Percentiles rank a stretch among this genome's conserved stretches.
Conservation (phyloP, 805 yeast genomes). For the Candida boidinii region DNA sequence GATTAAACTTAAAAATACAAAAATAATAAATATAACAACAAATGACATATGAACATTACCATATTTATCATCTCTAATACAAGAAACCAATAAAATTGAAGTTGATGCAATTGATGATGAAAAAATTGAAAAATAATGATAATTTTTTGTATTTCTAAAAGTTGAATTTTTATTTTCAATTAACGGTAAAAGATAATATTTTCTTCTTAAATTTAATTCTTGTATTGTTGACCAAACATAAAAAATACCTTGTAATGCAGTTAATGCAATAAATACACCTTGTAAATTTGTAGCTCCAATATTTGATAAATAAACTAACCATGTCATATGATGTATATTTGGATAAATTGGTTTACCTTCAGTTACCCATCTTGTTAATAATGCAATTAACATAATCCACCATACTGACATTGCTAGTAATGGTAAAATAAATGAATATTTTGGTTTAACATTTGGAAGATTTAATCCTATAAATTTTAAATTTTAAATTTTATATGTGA, state of each 20-base stretch:
- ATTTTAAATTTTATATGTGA: neutral
- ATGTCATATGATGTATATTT: slow-evolving; percentile 40
- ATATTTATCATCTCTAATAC: slow-evolving; percentile 56
- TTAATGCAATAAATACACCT: slow-evolving; percentile 74
- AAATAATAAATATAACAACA: slow-evolving; percentile 66
- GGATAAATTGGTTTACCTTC: slow-evolving; percentile 71
- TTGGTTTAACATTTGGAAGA: slow-evolving; percentile 19
- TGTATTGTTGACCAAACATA: slow-evolving; percentile 54
- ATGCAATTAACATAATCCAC: slow-evolving; percentile 87
- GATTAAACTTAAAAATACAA: slow-evolving; percentile 45
- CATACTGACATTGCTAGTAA: slow-evolving; percentile 59
- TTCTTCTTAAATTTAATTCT: slow-evolving; percentile 56
- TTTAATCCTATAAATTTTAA: slow-evolving; percentile 5
- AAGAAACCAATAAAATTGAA: slow-evolving; percentile 66
- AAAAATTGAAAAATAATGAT: slow-evolving; percentile 10
- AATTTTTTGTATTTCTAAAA: slow-evolving; percentile 27
- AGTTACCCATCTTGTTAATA: slow-evolving; percentile 68
- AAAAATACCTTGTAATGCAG: slow-evolving; percentile 70
- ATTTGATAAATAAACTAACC: slow-evolving; percentile 68
- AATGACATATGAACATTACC: slow-evolving; percentile 53
- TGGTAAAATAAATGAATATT: slow-evolving; percentile 39
- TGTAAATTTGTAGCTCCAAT: slow-evolving; percentile 83
- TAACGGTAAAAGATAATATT: slow-evolving; percentile 41
- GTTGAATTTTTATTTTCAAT: too few relatives aligned
- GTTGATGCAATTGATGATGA: slow-evolving; percentile 36